Evolutionary conservation across 805 yeast species (phyloP).

Genomic region (Komagataella mondaviorum): DNA sequence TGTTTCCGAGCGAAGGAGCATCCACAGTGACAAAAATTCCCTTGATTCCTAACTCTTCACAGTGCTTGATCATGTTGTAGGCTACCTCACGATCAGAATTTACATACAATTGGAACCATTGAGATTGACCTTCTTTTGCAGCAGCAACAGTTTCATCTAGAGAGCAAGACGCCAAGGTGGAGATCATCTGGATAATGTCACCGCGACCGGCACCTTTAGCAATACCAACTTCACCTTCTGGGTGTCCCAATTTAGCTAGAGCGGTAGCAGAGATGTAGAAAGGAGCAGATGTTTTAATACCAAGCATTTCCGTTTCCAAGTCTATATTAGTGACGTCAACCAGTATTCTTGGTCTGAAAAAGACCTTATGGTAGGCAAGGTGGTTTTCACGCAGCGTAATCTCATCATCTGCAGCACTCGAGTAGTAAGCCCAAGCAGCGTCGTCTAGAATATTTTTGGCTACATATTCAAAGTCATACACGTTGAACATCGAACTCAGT

Average conservation of each 20-base stretch:
- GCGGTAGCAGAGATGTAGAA: slow-evolving; percentile 91
- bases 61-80: slow-evolving; percentile 47
- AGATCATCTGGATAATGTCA: slow-evolving; percentile 76
- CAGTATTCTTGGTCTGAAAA: slow-evolving; percentile 73
- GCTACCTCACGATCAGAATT: slow-evolving; percentile 63
- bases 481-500: slow-evolving; percentile 53
- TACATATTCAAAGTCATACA: slow-evolving; percentile 78
- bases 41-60: slow-evolving; percentile 60
- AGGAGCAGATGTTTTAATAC: slow-evolving; percentile 58
- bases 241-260: slow-evolving; percentile 80
- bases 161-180: slow-evolving; percentile 82
- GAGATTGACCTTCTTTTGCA: slow-evolving; percentile 51
- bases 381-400: slow-evolving; percentile 84
- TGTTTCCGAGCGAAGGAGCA: slow-evolving; percentile 83
- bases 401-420: slow-evolving; percentile 90
- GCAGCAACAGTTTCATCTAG: slow-evolving; percentile 75
- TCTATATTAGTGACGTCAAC: slow-evolving; percentile 74
- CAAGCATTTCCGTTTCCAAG: slow-evolving; percentile 59
- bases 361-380: slow-evolving; percentile 74
- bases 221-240: slow-evolving; percentile 81
- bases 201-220: slow-evolving; percentile 73
- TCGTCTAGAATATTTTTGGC: slow-evolving; percentile 70
- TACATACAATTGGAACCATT: slow-evolving; percentile 85
- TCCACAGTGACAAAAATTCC: slow-evolving; percentile 86
- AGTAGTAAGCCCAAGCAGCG: slow-evolving; percentile 87